phyloP scores from a whole-genome alignment of 2,329 filamentous ascomycete species.

The Neoarthrinium moseri region DNA sequence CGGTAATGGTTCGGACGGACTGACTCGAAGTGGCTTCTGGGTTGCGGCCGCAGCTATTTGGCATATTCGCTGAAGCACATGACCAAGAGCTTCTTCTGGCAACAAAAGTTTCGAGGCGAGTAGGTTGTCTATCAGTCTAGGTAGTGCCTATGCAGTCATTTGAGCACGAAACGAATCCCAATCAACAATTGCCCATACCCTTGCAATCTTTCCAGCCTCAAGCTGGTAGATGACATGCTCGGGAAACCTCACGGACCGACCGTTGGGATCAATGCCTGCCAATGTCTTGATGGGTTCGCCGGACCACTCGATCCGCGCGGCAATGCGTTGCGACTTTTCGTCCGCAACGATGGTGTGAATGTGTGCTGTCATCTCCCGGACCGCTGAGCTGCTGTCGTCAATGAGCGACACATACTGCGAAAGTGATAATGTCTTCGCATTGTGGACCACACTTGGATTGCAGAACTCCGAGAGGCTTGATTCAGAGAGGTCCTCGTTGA shows the following conservation, averaged over 20 bases:
- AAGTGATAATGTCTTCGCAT: background rate
- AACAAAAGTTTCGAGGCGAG: too few species aligned
- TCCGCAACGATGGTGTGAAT: constrained; percentile 29
- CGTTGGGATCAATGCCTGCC: constrained; percentile 26
- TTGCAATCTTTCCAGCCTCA: constrained; percentile 28
- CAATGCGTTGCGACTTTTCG: constrained; percentile 28
- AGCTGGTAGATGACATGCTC: constrained; percentile 35
- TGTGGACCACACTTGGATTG: background rate
- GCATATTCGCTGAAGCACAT: too few species aligned
- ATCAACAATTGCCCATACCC: constrained; percentile 33
- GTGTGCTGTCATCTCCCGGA: constrained; percentile 12
- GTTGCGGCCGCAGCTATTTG: too few species aligned
- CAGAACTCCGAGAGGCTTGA: background rate
- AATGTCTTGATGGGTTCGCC: constrained; percentile 27
- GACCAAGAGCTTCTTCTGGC: too few species aligned
- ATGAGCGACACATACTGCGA: background rate
- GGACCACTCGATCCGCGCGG: constrained; percentile 27
- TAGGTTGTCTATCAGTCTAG: background rate
- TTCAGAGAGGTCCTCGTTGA: background rate
- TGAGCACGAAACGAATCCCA: constrained; percentile 9
- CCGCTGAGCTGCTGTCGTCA: background rate
- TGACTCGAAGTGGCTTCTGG: too few species aligned
- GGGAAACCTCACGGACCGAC: constrained; percentile 24
- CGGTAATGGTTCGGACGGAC: too few species aligned
- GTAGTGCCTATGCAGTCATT: background rate